Percentiles rank a stretch among this genome's conserved stretches.
These are phyloP conservation scores for Crithidia brevicula DNA, from an alignment of 208 protist genomes.

Conservation along the genomic window DNA sequence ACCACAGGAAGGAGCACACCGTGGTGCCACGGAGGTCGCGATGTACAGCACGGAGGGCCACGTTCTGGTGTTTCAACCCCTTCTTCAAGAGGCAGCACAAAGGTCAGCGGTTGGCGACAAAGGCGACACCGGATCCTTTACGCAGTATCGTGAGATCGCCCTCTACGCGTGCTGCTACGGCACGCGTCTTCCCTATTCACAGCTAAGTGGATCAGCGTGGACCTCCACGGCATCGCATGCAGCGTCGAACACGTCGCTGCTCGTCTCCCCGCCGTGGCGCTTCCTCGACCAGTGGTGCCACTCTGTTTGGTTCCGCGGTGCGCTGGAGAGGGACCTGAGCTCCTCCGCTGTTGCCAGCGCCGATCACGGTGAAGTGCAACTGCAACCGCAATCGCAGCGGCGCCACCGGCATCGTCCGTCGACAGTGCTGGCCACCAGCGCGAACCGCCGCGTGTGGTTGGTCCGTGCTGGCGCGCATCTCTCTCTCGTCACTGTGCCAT, in stretches of 20 bases:
- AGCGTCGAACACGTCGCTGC: not conserved
- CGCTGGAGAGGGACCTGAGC: not conserved
- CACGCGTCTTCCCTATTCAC: not conserved
- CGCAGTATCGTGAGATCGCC: not conserved
- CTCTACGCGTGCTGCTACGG: not conserved
- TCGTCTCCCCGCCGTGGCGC: slow-evolving; percentile 29
- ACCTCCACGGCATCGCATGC: not conserved
- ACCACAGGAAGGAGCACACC: too few relatives aligned
- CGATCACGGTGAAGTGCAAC: too few relatives aligned
- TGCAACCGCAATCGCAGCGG: too few relatives aligned
- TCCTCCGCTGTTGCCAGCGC: not conserved
- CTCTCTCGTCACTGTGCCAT: slow-evolving; percentile 16
- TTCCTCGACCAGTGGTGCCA: slow-evolving; percentile 30
- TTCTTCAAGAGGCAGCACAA: not conserved
- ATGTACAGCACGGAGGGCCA: not conserved
- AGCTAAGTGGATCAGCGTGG: not conserved
- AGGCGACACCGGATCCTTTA: not conserved
- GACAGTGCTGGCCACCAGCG: slow-evolving; percentile 17
- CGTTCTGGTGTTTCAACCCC: not conserved
- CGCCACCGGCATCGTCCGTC: slow-evolving; percentile 9
- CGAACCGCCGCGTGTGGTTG: slow-evolving; percentile 33
- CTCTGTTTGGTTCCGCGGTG: slow-evolving; percentile 19
- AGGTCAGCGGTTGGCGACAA: not conserved
- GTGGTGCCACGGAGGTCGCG: not conserved
- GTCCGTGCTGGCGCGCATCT: slow-evolving; percentile 5